phyloP scores from a whole-genome alignment of 1,139 yeast species.

The Debaryomycetaceae sp. region DNA sequence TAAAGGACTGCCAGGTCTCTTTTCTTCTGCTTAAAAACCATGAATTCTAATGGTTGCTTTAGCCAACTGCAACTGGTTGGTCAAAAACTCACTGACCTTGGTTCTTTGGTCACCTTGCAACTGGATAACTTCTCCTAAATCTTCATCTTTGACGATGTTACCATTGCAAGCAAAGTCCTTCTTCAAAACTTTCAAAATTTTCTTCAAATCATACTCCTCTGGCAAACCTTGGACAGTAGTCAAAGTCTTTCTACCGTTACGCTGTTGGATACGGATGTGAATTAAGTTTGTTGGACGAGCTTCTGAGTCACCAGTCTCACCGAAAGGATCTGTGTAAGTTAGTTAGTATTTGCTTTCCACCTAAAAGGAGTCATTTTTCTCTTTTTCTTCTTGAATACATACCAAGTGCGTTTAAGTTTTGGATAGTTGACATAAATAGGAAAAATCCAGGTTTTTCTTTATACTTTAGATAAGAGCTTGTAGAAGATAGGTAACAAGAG shows the following conservation, averaged over 20 bases:
- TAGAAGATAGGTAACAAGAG: neutral
- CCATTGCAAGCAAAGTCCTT: constrained; percentile 99
- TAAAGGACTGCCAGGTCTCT: neutral
- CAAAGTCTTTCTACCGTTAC: constrained; percentile 98
- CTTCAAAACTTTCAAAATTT: constrained; percentile 89
- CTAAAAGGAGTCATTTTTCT: neutral
- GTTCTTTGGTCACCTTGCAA: constrained; percentile 99
- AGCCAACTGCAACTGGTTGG: constrained; percentile 81
- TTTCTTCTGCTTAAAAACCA: constrained; percentile 67
- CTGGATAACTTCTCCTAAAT: constrained; percentile 95
- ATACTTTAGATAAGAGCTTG: neutral
- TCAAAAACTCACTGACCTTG: constrained; percentile 91
- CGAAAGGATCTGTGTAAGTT: constrained; percentile 77
- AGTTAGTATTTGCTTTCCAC: constrained; percentile 2
- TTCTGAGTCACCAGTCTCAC: constrained; percentile 99
- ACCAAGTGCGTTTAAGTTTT: constrained; percentile 94
- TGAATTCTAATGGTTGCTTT: constrained; percentile 97
- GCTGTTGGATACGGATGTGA: constrained; percentile 98
- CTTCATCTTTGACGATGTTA: constrained; percentile 94
- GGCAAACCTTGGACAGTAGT: constrained; percentile 99
- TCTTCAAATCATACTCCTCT: constrained; percentile 89
- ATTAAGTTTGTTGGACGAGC: constrained; percentile 93
- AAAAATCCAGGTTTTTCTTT: constrained; percentile 10
- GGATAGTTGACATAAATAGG: constrained; percentile 78
- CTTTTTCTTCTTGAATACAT: constrained; percentile 32